Percentiles rank a stretch among this genome's conserved stretches.
phyloP scores from a whole-genome alignment of 1,139 yeast species.

The Protomyces arabidopsidicola region DNA sequence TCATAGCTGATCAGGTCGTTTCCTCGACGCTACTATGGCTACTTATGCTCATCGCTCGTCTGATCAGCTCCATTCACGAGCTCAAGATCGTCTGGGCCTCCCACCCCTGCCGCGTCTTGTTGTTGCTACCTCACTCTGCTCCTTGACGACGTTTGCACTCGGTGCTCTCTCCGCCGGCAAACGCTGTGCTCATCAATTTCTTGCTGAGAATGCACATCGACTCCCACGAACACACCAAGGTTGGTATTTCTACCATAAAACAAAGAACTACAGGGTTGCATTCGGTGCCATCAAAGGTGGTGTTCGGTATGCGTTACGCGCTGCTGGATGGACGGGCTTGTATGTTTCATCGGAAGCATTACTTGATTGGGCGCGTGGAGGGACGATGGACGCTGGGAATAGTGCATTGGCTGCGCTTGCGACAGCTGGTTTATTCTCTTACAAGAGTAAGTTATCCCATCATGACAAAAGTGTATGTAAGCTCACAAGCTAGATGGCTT shows the following conservation, averaged over 20 bases:
- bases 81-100: conserved; percentile 13
- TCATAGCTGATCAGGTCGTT: too few species aligned
- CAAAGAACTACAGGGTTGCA: conserved; percentile 61
- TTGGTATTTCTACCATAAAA: conserved; percentile 84
- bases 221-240: conserved; percentile 75
- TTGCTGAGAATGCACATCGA: conserved; percentile 79
- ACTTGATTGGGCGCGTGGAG: conserved; percentile 14
- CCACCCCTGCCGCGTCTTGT: conserved; percentile 24
- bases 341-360: conserved; percentile 12
- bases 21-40: too few species aligned
- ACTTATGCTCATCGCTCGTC: too few species aligned
- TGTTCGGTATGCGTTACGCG: conserved; percentile 15
- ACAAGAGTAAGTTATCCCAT: not conserved
- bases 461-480: not conserved
- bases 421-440: conserved; percentile 8
- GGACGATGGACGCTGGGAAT: conserved; percentile 16
- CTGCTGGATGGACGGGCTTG: conserved; percentile 12
- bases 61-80: too few species aligned
- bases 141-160: conserved; percentile 39
- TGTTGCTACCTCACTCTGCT: conserved; percentile 6
- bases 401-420: conserved; percentile 7
- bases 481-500: not conserved
- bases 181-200: conserved; percentile 54
- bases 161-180: conserved; percentile 65
- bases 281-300: conserved; percentile 20